phyloP scores from a whole-genome alignment of 2,329 filamentous ascomycete species.

The Fusarium dlaminii region DNA sequence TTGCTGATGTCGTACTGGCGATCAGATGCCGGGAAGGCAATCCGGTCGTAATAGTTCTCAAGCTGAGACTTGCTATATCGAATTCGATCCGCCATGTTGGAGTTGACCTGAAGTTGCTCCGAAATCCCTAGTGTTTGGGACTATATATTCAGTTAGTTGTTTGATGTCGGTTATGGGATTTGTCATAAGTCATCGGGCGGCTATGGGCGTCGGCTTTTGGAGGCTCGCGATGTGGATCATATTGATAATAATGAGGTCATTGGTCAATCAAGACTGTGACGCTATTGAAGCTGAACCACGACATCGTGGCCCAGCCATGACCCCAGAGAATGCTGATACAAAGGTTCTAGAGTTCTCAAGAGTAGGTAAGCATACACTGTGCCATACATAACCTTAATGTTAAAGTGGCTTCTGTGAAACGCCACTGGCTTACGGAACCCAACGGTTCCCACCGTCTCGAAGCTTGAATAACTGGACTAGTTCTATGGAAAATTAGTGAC shows the following conservation, averaged over 20 bases:
- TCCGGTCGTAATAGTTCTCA: constrained; percentile 8
- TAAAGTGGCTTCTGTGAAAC: background rate
- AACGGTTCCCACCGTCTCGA: background rate
- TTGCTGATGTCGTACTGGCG: background rate
- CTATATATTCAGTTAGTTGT: background rate
- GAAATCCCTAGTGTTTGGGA: background rate
- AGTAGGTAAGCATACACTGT: accelerated
- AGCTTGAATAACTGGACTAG: accelerated
- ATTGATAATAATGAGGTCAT: background rate
- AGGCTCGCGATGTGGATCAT: background rate
- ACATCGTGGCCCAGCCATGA: background rate
- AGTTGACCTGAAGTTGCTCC: background rate
- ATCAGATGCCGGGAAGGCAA: background rate
- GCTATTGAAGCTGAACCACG: background rate
- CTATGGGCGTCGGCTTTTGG: background rate
- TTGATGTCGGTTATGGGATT: background rate
- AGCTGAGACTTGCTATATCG: background rate
- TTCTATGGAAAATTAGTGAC: accelerated
- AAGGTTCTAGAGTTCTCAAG: accelerated
- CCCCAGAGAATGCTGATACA: accelerated
- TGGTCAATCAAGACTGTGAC: background rate
- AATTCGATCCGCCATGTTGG: constrained; percentile 7
- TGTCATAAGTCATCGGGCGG: background rate
- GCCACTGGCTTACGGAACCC: accelerated
- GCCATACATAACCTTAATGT: background rate